Conservation (phyloP, 2,329 filamentous ascomycete species). For the Paraphoma chrysanthemicola region DNA sequence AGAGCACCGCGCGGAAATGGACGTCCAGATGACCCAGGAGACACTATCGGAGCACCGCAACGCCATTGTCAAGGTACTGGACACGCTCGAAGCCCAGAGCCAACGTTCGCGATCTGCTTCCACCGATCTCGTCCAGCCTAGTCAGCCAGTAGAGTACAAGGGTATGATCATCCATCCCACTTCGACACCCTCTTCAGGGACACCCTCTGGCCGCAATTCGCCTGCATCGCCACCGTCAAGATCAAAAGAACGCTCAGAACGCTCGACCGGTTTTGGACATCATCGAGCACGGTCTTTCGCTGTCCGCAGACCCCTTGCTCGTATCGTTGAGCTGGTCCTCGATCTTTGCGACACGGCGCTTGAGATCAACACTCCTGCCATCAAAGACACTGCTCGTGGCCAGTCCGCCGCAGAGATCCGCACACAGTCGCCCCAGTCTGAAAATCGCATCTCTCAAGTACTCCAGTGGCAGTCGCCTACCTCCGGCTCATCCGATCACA, state of each 20-base stretch:
- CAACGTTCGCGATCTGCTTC: conserved; percentile 64
- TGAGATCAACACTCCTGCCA: conserved; percentile 91
- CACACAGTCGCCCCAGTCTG: conserved; percentile 94
- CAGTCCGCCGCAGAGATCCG: conserved; percentile 77
- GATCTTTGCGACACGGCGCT: conserved; percentile 95
- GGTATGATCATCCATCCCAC: conserved; percentile 82
- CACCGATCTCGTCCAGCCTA: conserved; percentile 55
- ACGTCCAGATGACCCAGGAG: conserved; percentile 95
- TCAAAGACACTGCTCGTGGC: conserved; percentile 77
- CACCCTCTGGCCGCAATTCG: conserved; percentile 73
- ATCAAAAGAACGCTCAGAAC: conserved; percentile 73
- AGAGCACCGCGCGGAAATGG: conserved; percentile 96
- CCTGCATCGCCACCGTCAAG: conserved; percentile 70
- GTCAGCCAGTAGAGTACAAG: conserved; percentile 81
- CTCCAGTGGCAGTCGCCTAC: conserved; percentile 96
- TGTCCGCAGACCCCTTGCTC: conserved; percentile 83
- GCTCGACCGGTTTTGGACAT: conserved; percentile 76
- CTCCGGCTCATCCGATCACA: conserved; percentile 88
- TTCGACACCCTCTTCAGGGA: conserved; percentile 69
- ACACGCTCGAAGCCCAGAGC: conserved; percentile 83
- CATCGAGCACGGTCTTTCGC: conserved; percentile 86
- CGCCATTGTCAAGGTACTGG: conserved; percentile 91
- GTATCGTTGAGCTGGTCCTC: conserved; percentile 92
- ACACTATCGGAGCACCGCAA: conserved; percentile 90
- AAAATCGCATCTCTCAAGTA: conserved; percentile 92